Percentiles rank a stretch among this genome's conserved stretches.
These are phyloP conservation scores for Brassica carinata DNA, from an alignment of 345 rosid species.

Conservation along the genomic window DNA sequence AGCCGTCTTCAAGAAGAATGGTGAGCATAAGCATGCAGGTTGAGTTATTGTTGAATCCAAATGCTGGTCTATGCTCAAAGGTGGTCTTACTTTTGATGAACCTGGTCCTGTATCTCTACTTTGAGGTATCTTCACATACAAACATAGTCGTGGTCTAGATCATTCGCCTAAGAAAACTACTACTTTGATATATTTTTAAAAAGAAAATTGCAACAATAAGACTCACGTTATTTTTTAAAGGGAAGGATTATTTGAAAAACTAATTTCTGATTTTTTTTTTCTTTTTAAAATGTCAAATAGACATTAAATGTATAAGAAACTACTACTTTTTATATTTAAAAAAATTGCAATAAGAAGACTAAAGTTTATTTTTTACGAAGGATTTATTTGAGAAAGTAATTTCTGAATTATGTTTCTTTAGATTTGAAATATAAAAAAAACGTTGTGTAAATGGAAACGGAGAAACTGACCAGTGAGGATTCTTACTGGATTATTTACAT, in stretches of 20 bases:
- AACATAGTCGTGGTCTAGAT: not conserved
- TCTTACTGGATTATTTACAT: constrained; percentile 20
- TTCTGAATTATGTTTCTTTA: not conserved
- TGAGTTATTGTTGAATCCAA: constrained; percentile 18
- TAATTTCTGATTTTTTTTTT: too few species aligned
- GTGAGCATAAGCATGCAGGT: constrained; percentile 50
- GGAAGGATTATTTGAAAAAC: too few species aligned
- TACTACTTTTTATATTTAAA: too few species aligned
- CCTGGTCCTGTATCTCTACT: constrained; percentile 48
- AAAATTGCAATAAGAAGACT: too few species aligned
- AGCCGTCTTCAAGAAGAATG: constrained; percentile 49
- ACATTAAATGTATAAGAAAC: not conserved
- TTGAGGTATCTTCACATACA: constrained; percentile 48
- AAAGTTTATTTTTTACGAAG: too few species aligned
- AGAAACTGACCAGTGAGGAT: not conserved
- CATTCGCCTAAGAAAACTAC: not conserved
- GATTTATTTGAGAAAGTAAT: too few species aligned
- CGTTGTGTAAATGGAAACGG: not conserved
- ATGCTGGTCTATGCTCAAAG: constrained; percentile 67
- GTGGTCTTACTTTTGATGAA: constrained; percentile 52
- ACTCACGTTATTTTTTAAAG: too few species aligned
- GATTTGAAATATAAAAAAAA: not conserved
- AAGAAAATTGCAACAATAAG: too few species aligned
- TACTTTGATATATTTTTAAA: too few species aligned
- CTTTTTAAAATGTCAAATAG: too few species aligned